Evolutionary conservation across 768 basidiomycete species (phyloP).

Genomic region (Lactarius pseudohatsudake): DNA sequence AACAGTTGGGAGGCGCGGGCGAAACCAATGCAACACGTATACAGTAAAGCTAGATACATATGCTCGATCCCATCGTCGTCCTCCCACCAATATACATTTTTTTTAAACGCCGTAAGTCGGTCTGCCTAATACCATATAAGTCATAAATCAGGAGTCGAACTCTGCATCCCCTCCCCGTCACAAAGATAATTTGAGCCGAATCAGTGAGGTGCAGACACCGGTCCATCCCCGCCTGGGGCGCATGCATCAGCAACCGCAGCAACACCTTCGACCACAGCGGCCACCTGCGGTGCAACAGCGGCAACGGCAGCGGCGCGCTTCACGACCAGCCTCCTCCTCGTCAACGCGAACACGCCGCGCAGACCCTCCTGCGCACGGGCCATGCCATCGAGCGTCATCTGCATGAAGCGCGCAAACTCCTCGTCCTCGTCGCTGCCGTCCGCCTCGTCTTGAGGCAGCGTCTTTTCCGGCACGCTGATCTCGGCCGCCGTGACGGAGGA

Average conservation of each 20-base stretch:
- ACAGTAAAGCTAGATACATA: background rate
- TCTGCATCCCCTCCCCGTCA: background rate
- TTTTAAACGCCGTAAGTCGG: background rate
- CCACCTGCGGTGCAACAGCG: background rate
- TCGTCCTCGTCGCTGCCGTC: conserved; percentile 18
- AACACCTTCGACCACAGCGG: background rate
- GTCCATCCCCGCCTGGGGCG: background rate
- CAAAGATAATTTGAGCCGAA: background rate
- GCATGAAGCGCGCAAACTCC: conserved; percentile 22
- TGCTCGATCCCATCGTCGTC: background rate
- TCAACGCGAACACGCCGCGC: conserved; percentile 21
- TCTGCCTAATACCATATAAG: background rate
- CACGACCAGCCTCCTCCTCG: conserved; percentile 7
- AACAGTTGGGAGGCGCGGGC: background rate
- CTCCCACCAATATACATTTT: background rate
- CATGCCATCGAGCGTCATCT: conserved; percentile 25
- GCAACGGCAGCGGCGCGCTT: background rate
- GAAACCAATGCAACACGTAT: background rate
- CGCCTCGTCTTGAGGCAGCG: background rate
- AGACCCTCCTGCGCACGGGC: conserved; percentile 26
- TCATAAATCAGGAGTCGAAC: background rate
- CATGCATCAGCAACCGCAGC: background rate
- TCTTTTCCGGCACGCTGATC: background rate
- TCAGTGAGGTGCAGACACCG: background rate
- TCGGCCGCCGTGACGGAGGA: conserved; percentile 17